These are phyloP conservation scores for Cornus suecica DNA, from an alignment of 148 eudicot species.

Conservation along the genomic window DNA sequence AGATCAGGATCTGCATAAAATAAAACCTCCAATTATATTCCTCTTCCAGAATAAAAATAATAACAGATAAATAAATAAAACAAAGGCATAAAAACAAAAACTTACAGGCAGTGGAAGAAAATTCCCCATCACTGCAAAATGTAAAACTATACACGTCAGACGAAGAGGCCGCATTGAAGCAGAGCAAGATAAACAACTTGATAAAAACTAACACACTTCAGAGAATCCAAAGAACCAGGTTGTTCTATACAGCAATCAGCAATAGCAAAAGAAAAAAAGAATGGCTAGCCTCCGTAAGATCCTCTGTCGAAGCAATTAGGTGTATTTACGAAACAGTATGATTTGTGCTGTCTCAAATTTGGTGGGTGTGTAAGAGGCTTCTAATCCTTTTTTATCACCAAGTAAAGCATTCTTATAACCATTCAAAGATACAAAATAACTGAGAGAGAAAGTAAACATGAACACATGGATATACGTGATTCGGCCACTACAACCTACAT, in stretches of 20 bases:
- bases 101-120: constrained; percentile 72
- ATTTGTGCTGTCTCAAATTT: too few species aligned
- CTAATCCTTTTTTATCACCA: too few species aligned
- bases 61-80: background rate
- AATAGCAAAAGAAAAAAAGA: background rate
- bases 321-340: too few species aligned
- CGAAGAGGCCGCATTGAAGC: background rate
- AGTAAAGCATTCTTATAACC: too few species aligned
- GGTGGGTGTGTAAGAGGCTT: too few species aligned
- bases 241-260: background rate
- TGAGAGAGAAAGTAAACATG: too few species aligned
- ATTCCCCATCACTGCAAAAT: constrained; percentile 71
- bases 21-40: background rate
- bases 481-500: too few species aligned
- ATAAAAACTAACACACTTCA: background rate
- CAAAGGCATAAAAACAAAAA: constrained; percentile 7
- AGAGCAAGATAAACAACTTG: background rate
- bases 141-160: constrained; percentile 20
- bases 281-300: too few species aligned
- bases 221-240: background rate
- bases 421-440: too few species aligned
- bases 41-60: background rate
- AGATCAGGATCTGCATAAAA: constrained; percentile 72
- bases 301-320: too few species aligned
- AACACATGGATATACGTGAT: too few species aligned